Base-by-base conservation (phyloP, 208 protist genomes). In the Leptomonas seymouri region DNA sequence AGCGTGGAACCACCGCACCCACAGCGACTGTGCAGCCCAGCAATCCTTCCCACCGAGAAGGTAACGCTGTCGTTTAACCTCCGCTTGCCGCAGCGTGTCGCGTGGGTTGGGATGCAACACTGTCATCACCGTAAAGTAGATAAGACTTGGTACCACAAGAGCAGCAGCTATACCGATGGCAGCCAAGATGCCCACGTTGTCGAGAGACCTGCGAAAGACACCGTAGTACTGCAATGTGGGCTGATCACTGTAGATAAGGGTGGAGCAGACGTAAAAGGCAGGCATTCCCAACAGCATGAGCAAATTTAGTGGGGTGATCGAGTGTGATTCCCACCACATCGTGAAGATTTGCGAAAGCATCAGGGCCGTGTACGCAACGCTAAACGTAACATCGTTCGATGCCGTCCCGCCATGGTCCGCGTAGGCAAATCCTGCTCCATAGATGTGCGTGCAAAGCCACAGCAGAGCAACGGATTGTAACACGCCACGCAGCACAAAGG, bases 281-380 rank as follows among this genome's bases (percentile, higher is more conserved):
- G 91, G 91, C 87, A 93, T 94, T 16, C 80, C 86, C 27, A 93
- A 28, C 16, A 96, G 75, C 55, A 57, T 71, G 34, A 93, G 50
- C 5, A 85, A 49, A 57, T 96, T 96, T 8, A 83, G 63, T 48
- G 76, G 68, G 14, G 93, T 97, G 20, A 97, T 64, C 3, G 86
- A 76, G 75, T 97, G 80, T 30, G 93, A 97, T 54, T 97, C 91
- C 25, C 91, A 66, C 59, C 94, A 79, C 42, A 98, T 54, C 2
- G 86, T 95, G 20, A 93, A 44, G 30, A 95, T 64, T 69, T 98
- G 95, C 25, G 93, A 86, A 16, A 97, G 44, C 45, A 98, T 91
- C 14, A 97, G 68, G 0, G 87, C 71, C 2, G 90, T 91, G 78
- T 98, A 98, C 20, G 91, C 81, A 11, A 97, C 76, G 21, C 80